These are phyloP conservation scores for Basipetospora chlamydospora DNA, from an alignment of 2,329 filamentous ascomycete genomes.

Conservation along the genomic window DNA sequence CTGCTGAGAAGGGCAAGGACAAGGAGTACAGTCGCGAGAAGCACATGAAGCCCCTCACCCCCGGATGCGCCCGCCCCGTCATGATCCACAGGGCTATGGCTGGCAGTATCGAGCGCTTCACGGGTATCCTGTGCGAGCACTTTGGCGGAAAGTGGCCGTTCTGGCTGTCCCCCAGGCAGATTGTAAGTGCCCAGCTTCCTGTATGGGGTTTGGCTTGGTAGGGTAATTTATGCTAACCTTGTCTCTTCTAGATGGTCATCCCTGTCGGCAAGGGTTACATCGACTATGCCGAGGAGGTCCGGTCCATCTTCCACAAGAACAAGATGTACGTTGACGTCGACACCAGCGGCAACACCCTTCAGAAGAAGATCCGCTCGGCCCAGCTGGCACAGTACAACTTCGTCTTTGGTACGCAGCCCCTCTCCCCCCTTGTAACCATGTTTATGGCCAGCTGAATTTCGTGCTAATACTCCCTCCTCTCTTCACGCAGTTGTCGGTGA, in stretches of 20 bases:
- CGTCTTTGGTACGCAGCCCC: slow-evolving; percentile 46
- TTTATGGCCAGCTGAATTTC: neutral
- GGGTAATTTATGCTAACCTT: no score
- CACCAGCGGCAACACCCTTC: slow-evolving; percentile 57
- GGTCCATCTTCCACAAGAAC: slow-evolving; percentile 50
- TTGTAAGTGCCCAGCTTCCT: slow-evolving; percentile 22
- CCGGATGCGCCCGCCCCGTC: slow-evolving; percentile 64
- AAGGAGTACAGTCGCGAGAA: slow-evolving; percentile 23
- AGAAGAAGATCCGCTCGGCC: slow-evolving; percentile 77
- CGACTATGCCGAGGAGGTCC: slow-evolving; percentile 64
- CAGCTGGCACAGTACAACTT: slow-evolving; percentile 76
- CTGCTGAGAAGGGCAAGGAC: slow-evolving; percentile 26
- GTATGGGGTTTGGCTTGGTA: neutral
- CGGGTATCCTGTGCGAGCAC: slow-evolving; percentile 70
- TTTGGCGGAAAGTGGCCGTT: slow-evolving; percentile 82
- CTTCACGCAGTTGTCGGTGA: slow-evolving; percentile 39
- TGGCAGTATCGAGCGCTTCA: slow-evolving; percentile 47
- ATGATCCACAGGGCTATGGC: slow-evolving; percentile 81
- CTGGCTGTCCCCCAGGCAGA: slow-evolving; percentile 74
- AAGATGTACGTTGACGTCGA: slow-evolving; percentile 51
- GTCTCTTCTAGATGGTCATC: slow-evolving; percentile 33
- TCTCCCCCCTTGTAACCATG: neutral
- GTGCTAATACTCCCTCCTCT: slow-evolving; percentile 2
- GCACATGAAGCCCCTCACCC: slow-evolving; percentile 36
- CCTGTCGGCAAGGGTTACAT: slow-evolving; percentile 59